Conservation (phyloP, 768 basidiomycete genomes). For the Collybiopsis confluens region DNA sequence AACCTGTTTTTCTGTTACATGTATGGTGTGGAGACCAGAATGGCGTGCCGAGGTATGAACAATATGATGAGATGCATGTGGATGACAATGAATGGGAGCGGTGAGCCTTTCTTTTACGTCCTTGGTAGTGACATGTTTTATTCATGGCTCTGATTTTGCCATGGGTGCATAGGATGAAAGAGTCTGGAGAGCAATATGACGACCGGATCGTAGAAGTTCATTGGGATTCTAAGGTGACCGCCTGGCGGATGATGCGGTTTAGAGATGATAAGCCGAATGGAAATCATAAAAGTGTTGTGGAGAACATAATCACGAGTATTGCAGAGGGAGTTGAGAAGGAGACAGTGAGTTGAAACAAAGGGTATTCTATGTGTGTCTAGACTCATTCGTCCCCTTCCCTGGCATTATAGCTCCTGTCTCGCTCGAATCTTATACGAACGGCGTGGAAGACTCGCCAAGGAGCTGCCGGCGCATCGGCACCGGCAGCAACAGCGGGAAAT, state of each 20-base stretch:
- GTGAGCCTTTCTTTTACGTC: constrained; percentile 45
- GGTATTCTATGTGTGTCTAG: neutral
- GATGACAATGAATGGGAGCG: constrained; percentile 90
- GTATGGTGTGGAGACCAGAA: constrained; percentile 74
- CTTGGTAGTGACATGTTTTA: no score
- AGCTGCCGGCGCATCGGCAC: constrained; percentile 25
- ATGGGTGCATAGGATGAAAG: constrained; percentile 89
- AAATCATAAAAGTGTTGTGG: constrained; percentile 81
- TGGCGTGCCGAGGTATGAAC: constrained; percentile 61
- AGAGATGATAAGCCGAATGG: constrained; percentile 92
- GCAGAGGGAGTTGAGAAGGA: constrained; percentile 92
- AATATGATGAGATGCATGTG: constrained; percentile 81
- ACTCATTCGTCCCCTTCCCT: constrained; percentile 8
- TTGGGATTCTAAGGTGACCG: constrained; percentile 66
- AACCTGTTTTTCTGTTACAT: constrained; percentile 81
- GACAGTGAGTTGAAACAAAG: constrained; percentile 46
- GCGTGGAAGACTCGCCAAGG: constrained; percentile 70
- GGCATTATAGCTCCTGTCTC: constrained; percentile 56
- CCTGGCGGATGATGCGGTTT: constrained; percentile 92
- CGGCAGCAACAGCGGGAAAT: no score
- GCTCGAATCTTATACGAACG: constrained; percentile 57
- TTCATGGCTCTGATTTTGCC: no score
- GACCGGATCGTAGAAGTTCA: constrained; percentile 93
- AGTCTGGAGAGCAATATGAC: constrained; percentile 80
- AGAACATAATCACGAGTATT: constrained; percentile 88